Conservation (phyloP, 352 stramenopile species). For the Phytophthora constricta region DNA sequence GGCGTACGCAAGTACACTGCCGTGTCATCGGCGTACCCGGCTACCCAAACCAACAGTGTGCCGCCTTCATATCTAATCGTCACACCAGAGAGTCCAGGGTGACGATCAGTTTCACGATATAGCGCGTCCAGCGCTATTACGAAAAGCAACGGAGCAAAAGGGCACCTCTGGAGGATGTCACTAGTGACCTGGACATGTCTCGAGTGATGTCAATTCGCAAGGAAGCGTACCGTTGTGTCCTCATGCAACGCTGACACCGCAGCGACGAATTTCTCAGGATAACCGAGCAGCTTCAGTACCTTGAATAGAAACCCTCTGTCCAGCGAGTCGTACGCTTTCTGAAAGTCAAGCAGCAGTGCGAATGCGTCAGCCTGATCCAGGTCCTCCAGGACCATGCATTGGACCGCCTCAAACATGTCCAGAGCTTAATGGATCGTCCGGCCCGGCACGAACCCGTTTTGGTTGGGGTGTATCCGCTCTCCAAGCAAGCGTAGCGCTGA, state of each 20-base stretch:
- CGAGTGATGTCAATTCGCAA: background rate
- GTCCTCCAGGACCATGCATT: background rate
- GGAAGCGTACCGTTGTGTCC: background rate
- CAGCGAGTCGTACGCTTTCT: slow-evolving; percentile 14
- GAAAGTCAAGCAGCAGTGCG: slow-evolving; percentile 2
- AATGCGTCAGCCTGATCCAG: background rate
- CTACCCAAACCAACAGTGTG: background rate
- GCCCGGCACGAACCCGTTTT: slow-evolving; percentile 2
- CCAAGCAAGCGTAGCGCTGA: background rate
- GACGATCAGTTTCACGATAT: background rate
- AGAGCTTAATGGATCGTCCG: background rate
- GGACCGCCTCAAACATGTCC: background rate
- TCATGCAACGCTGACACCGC: background rate
- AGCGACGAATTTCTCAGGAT: background rate
- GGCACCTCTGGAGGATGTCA: slow-evolving; percentile 4
- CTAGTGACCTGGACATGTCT: background rate
- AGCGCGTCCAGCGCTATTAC: background rate
- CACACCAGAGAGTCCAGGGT: background rate
- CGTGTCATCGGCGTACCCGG: background rate
- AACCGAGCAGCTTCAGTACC: background rate
- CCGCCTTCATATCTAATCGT: background rate
- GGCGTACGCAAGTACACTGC: background rate
- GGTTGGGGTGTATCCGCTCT: background rate
- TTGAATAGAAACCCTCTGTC: background rate
- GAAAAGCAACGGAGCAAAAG: slow-evolving; percentile 5